Base-by-base conservation (phyloP, 1,284 basidiomycete species). In the Cryptococcus depauperatus region DNA sequence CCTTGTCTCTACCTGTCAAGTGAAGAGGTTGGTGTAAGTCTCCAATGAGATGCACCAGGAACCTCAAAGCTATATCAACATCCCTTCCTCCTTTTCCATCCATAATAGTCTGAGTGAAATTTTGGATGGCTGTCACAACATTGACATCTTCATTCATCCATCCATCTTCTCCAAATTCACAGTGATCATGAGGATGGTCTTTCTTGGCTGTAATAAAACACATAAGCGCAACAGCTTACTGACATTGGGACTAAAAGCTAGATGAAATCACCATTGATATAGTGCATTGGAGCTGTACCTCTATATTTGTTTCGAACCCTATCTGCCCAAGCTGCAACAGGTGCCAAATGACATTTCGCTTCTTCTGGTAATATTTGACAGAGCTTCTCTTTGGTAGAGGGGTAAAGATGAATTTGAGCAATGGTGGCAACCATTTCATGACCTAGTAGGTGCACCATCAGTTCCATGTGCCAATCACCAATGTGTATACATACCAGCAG, bases 341-440 rank as follows among this genome's bases (percentile, higher is more conserved):
- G 76, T 0, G 87, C 82, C 19, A 92, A 75, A 65, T 85, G 80
- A 63, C 88, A 89, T n/a, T 69, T 60, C 3, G 72, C 67, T 41
- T 77, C 74, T 35, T 69, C 68, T 47, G 80, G 79, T 52, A 92
- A 80, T 47, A 77, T 73, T 13, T 55, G 67, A 59, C 86, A 90
- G 42, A 95, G 74, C 35, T 76, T 75, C 7, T 79, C 75, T 43
- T 83, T 76, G 1, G 85, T 83, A 2, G 74, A 73, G 0, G 86
- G 85, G 61, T 88, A 79, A 4, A 95, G 76, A 66, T 93, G 81
- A 45, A 90, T 85, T 66, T 95, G 86, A 0, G 91, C 90, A 47
- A 96, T 88, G 5, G 89, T 91, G 2, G 89, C 91, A 1, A 90
- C 80, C 37, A 93, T 84, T 72, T 92, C 84, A 57, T 95, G 90